Evolutionary conservation across 208 protist genomes (phyloP), one percentile per base, ranked within the genome.

Genomic region (Trypanosoma conorhini): DNA sequence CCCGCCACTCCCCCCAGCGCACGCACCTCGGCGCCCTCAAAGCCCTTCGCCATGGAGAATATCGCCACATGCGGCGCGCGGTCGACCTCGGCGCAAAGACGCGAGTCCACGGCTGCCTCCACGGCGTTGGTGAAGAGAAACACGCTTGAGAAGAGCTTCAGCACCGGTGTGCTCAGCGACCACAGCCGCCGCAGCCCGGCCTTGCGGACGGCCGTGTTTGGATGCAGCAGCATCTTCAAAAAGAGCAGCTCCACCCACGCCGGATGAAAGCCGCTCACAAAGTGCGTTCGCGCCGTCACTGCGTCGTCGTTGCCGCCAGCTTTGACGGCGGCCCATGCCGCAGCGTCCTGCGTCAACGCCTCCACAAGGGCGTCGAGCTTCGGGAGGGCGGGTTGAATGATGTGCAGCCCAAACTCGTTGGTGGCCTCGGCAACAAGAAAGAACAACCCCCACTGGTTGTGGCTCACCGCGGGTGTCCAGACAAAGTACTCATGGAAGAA

Each of bases 391-490:
- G 88, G 88, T 51, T 82, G 67, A 77, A 95, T 80, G 35, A 94
- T 92, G 76, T 96, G 92, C 79, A 88, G 73, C 38, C 89, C 89
- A 63, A 85, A 96, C 68, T 96, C 87, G 59, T 87, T 89, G 52
- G 92, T 74, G 10, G 85, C 79, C 74, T 96, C 89, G 15, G 95
- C 72, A 22, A 96, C 74, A 28, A 92, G 75, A 52, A 96, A 95
- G 61, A 91, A 96, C 46, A 77, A 67, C 13, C 79, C 77, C 89
- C 92, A 96, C 59, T 75, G 50, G 21, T 26, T 63, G 19, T 71
- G 44, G 48, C 74, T 84, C 22, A 60, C 64, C 22, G 40, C 57
- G 17, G 63, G 70, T n/a, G 61, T 52, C 85, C 85, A 91, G 31
- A 70, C 46, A 82, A 91, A 91, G 30, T 77, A 70, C 12, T 28